Conservation (phyloP, 306 rosid genomes). For the Canavalia ensiformis region DNA sequence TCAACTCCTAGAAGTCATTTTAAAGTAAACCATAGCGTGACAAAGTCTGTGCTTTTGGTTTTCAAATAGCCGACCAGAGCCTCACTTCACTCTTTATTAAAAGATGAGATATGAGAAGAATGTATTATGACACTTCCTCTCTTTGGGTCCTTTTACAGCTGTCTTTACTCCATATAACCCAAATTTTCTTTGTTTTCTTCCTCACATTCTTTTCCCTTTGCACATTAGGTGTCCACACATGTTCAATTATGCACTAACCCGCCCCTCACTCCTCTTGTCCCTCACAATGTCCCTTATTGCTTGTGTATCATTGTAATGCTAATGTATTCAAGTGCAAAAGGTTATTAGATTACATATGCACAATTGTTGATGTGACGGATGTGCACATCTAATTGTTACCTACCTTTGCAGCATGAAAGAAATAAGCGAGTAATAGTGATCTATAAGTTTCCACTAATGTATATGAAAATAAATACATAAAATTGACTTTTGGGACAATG, state of each 20-base stretch:
- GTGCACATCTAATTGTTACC: slow-evolving; percentile 6
- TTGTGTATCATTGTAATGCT: slow-evolving; percentile 21
- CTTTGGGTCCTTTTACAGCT: slow-evolving; percentile 66
- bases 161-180: slow-evolving; percentile 48
- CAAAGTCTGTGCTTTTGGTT: slow-evolving; percentile 42
- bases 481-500: slow-evolving; percentile 28
- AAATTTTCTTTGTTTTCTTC: slow-evolving; percentile 50
- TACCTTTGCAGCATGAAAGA: background rate
- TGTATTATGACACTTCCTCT: slow-evolving; percentile 47
- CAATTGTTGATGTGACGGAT: slow-evolving; percentile 24
- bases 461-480: background rate
- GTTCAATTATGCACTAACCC: slow-evolving; percentile 60
- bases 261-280: slow-evolving; percentile 33
- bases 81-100: slow-evolving; percentile 43
- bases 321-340: background rate
- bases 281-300: slow-evolving; percentile 25
- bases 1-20: slow-evolving; percentile 14
- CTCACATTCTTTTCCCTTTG: slow-evolving; percentile 55
- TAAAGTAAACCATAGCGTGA: background rate
- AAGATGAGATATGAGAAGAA: slow-evolving; percentile 51
- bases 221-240: slow-evolving; percentile 55
- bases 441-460: slow-evolving; percentile 16
- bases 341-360: background rate
- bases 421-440: background rate
- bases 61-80: slow-evolving; percentile 20